phyloP scores from a whole-genome alignment of 2,329 filamentous ascomycete genomes.

The Pseudogymnoascus sp. region DNA sequence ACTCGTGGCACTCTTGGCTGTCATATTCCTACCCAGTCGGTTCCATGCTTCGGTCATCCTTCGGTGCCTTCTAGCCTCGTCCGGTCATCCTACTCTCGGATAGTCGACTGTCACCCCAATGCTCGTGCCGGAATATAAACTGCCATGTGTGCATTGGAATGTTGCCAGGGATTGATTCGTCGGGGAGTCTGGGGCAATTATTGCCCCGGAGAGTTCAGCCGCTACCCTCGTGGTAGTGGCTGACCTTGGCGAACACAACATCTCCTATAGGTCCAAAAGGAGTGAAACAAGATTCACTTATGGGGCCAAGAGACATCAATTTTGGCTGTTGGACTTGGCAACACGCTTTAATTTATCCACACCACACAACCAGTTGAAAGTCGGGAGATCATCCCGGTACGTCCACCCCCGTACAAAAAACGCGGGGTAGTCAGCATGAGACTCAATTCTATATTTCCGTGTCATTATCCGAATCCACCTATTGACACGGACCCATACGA shows the following conservation, averaged over 20 bases:
- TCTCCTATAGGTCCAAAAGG: background rate
- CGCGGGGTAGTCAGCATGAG: constrained; percentile 2
- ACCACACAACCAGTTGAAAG: background rate
- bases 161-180: background rate
- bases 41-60: background rate
- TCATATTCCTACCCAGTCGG: background rate
- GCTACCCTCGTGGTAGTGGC: background rate
- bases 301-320: constrained; percentile 2
- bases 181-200: background rate
- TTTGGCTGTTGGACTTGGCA: background rate
- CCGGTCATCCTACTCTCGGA: background rate
- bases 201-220: constrained; percentile 1
- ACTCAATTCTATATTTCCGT: constrained; percentile 8
- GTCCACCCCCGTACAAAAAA: constrained; percentile 1
- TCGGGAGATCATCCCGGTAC: constrained; percentile 6
- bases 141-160: background rate
- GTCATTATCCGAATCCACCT: constrained; percentile 4
- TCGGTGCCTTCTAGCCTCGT: background rate
- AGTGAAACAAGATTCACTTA: background rate
- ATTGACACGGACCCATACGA: background rate
- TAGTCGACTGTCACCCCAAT: background rate
- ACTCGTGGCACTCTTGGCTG: background rate
- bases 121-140: background rate
- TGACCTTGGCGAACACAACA: background rate
- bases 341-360: background rate